phyloP scores from a whole-genome alignment of 495 filamentous ascomycete species.

The Bacidia gigantensis region DNA sequence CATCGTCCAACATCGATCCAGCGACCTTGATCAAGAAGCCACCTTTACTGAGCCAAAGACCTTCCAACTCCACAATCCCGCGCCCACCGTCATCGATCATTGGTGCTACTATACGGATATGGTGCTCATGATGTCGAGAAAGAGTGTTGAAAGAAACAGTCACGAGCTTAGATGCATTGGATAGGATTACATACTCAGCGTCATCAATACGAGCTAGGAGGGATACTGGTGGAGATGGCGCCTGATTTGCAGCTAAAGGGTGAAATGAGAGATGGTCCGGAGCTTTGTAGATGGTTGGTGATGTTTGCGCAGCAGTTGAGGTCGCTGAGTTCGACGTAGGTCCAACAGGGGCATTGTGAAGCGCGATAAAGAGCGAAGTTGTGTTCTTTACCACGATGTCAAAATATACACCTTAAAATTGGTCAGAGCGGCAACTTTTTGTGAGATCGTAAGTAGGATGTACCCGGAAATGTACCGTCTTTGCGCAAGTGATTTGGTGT shows the following conservation, averaged over 20 bases:
- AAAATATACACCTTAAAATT: conserved; percentile 25
- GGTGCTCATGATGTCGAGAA: conserved; percentile 16
- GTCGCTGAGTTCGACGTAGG: not conserved
- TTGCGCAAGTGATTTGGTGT: conserved; percentile 24
- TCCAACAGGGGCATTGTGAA: conserved; percentile 19
- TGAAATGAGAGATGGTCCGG: conserved; percentile 18
- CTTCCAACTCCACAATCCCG: conserved; percentile 25
- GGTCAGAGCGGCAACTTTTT: not conserved
- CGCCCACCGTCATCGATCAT: conserved; percentile 22
- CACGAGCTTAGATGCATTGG: conserved; percentile 21
- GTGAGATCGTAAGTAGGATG: not conserved
- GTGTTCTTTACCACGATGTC: conserved; percentile 24
- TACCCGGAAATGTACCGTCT: conserved; percentile 26
- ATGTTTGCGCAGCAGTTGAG: not conserved
- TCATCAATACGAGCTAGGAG: conserved; percentile 25
- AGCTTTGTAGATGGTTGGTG: not conserved
- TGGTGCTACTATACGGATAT: conserved; percentile 25
- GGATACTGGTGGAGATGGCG: conserved; percentile 22
- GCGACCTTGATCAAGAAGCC: conserved; percentile 21
- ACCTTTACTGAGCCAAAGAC: conserved; percentile 26
- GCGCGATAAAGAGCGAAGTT: conserved; percentile 23
- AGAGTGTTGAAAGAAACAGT: conserved; percentile 19
- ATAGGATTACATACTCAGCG: conserved; percentile 25
- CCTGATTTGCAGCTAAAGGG: conserved; percentile 15
- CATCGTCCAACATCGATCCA: conserved; percentile 16